Percentiles rank a stretch among this genome's conserved stretches.
Evolutionary conservation across 306 rosid genomes (phyloP).

Genomic region (Crotalaria pallida): DNA sequence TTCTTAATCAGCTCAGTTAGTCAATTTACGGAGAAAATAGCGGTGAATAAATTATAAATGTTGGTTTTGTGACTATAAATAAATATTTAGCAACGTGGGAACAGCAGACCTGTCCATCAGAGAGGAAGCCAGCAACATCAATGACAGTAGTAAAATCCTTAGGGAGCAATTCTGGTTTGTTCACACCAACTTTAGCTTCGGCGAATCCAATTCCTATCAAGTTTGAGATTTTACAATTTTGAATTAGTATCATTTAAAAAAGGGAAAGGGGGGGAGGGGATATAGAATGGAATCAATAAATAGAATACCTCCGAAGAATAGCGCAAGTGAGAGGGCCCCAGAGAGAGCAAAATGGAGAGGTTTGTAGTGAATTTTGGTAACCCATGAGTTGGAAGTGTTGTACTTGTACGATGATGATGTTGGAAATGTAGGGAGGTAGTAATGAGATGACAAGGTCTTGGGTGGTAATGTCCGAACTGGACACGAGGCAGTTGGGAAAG

Average conservation of each 20-base stretch:
- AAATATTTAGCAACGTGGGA: neutral
- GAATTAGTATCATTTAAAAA: neutral
- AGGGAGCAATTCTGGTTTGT: slow-evolving; percentile 93
- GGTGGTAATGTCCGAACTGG: slow-evolving; percentile 3
- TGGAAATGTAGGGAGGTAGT: slow-evolving; percentile 23
- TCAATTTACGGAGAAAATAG: too few relatives aligned
- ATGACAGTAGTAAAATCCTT: slow-evolving; percentile 70
- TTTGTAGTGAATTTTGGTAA: slow-evolving; percentile 32
- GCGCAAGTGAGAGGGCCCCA: slow-evolving; percentile 59
- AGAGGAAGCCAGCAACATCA: slow-evolving; percentile 97
- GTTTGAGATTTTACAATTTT: neutral
- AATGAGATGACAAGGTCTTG: slow-evolving; percentile 31
- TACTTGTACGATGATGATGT: neutral
- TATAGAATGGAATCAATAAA: neutral
- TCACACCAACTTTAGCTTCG: slow-evolving; percentile 78
- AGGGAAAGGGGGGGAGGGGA: neutral
- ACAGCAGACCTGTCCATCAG: slow-evolving; percentile 80
- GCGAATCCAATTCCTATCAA: slow-evolving; percentile 45
- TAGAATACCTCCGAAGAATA: slow-evolving; percentile 52
- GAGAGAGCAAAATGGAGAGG: slow-evolving; percentile 57
- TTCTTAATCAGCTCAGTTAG: too few relatives aligned
- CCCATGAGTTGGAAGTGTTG: slow-evolving; percentile 10
- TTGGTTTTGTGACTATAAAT: neutral
- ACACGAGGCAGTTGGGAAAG: slow-evolving; percentile 12
- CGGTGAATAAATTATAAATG: too few relatives aligned